These are phyloP conservation scores for Tolypocladium cylindrosporum DNA, from an alignment of 2,329 filamentous ascomycete genomes.

Conservation along the genomic window DNA sequence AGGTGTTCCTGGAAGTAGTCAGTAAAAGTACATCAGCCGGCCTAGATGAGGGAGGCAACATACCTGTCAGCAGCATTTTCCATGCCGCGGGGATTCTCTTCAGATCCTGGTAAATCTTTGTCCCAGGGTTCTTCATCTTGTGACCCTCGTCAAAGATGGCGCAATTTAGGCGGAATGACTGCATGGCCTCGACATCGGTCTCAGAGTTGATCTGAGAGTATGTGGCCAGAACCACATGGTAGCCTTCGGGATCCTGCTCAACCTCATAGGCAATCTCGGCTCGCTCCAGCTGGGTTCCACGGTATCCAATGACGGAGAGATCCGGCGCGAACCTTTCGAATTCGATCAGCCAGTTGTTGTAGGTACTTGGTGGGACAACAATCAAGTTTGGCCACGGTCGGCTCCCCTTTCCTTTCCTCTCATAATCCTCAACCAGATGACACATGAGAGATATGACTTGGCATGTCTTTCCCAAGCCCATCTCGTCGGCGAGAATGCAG, in stretches of 20 bases:
- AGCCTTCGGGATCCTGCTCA: slow-evolving; percentile 53
- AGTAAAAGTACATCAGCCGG: slow-evolving; percentile 4
- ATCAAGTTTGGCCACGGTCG: slow-evolving; percentile 66
- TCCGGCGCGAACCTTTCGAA: slow-evolving; percentile 78
- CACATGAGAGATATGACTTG: slow-evolving; percentile 90
- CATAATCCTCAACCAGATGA: slow-evolving; percentile 61
- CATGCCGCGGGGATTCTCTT: slow-evolving; percentile 71
- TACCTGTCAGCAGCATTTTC: slow-evolving; percentile 60
- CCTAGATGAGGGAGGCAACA: not conserved
- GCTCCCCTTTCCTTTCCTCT: slow-evolving; percentile 13
- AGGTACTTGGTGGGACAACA: slow-evolving; percentile 83
- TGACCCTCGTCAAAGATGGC: slow-evolving; percentile 92
- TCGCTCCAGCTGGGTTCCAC: slow-evolving; percentile 57
- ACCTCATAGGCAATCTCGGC: slow-evolving; percentile 55
- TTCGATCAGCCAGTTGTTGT: slow-evolving; percentile 93
- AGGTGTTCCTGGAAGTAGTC: slow-evolving; percentile 63
- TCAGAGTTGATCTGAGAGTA: slow-evolving; percentile 48
- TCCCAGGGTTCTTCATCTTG: slow-evolving; percentile 79
- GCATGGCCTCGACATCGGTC: slow-evolving; percentile 41
- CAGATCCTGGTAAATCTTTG: slow-evolving; percentile 70
- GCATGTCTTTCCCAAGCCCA: slow-evolving; percentile 94
- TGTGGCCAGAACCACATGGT: slow-evolving; percentile 52
- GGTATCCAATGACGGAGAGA: slow-evolving; percentile 62
- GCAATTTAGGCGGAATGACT: slow-evolving; percentile 36
- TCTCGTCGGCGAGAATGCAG: slow-evolving; percentile 92